Conservation (phyloP, 192 early-diverging fungal genomes). For the Rhizoclosmatium globosum region DNA sequence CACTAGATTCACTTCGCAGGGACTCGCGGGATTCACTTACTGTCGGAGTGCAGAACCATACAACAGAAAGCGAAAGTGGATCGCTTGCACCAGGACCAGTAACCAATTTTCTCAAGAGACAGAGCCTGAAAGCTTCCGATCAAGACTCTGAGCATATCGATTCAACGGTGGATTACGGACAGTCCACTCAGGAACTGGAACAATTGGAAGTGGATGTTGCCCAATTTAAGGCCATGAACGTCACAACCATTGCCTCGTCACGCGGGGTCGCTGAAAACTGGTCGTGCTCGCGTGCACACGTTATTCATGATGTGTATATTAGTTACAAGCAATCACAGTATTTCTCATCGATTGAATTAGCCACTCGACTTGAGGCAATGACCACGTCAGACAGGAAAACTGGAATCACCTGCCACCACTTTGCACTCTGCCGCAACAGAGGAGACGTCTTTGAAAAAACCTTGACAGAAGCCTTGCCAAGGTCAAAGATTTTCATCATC, state of each 20-base stretch:
- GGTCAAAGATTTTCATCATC: conserved; percentile 13
- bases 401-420: background rate
- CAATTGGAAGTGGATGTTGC: background rate
- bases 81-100: background rate
- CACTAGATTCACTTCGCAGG: background rate
- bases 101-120: too few species aligned
- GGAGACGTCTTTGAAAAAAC: background rate
- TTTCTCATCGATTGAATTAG: conserved; percentile 4
- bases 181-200: background rate
- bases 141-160: background rate
- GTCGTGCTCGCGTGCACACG: conserved; percentile 16
- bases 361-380: background rate
- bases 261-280: conserved; percentile 1
- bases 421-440: background rate
- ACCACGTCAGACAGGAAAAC: background rate
- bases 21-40: background rate
- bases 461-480: background rate
- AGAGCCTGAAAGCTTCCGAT: background rate
- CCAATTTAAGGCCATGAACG: background rate
- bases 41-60: background rate
- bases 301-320: conserved; percentile 19
- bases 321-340: background rate
- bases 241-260: conserved; percentile 11
- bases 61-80: background rate
- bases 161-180: background rate